Evolutionary conservation across 768 basidiomycete genomes (phyloP).

Genomic region (Rhodotorula babjevae): DNA sequence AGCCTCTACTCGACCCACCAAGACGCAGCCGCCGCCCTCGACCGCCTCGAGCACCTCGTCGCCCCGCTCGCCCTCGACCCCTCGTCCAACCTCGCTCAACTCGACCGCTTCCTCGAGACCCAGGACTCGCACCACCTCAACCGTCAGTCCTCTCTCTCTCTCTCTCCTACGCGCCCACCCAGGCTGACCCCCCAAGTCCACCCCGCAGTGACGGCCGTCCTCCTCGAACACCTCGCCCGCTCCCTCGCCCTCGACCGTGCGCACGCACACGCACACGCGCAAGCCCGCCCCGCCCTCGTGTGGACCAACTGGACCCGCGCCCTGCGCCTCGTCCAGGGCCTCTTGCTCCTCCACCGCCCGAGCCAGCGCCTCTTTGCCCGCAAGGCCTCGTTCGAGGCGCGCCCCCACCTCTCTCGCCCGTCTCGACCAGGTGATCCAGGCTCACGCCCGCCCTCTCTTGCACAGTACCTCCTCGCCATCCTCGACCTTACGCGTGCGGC

Average conservation of each 20-base stretch:
- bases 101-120: constrained; percentile 18
- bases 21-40: constrained; percentile 4
- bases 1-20: neutral
- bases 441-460: neutral
- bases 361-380: constrained; percentile 70
- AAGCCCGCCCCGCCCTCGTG: no score
- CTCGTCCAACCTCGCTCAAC: neutral
- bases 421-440: neutral
- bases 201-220: constrained; percentile 8
- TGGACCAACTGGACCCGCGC: neutral
- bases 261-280: no score
- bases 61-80: constrained; percentile 18
- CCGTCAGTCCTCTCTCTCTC: neutral
- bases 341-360: constrained; percentile 61
- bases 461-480: constrained; percentile 66
- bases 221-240: constrained; percentile 33
- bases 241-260: neutral
- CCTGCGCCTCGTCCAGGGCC: constrained; percentile 70
- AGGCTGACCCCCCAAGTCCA: no score
- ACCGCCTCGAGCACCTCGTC: constrained; percentile 12
- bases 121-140: constrained; percentile 29
- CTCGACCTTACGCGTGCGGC: constrained; percentile 51
- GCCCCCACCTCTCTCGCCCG: constrained; percentile 21
- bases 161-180: no score
- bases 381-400: constrained; percentile 63